These are phyloP conservation scores for Plasmodium gaboni DNA, from an alignment of 169 alveolate species.

Conservation along the genomic window DNA sequence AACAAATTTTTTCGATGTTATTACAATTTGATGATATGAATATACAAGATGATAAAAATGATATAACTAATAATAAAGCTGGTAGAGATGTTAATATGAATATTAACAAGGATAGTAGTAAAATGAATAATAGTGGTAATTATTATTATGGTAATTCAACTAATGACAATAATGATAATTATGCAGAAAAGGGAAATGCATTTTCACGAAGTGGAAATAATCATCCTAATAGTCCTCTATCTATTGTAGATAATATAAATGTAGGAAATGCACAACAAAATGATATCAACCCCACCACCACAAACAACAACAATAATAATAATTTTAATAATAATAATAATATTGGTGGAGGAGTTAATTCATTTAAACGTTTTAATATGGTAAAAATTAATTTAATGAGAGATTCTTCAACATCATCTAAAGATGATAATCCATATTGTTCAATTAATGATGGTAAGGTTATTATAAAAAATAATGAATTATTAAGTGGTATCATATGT, in stretches of 20 bases:
- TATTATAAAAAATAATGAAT: conserved; percentile 96
- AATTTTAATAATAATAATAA: background rate
- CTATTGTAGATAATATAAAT: conserved; percentile 18
- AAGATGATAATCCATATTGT: conserved; percentile 82
- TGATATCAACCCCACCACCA: background rate
- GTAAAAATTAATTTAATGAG: conserved; percentile 75
- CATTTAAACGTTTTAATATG: conserved; percentile 77
- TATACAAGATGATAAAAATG: conserved; percentile 45
- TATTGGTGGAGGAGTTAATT: conserved; percentile 83
- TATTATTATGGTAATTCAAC: background rate
- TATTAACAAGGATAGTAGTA: conserved; percentile 66
- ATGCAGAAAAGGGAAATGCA: conserved; percentile 5
- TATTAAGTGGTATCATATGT: conserved; percentile 96
- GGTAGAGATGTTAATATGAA: conserved; percentile 54
- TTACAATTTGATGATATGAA: conserved; percentile 90
- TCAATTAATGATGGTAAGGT: conserved; percentile 85
- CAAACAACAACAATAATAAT: background rate
- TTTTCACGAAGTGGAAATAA: background rate
- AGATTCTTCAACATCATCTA: conserved; percentile 79
- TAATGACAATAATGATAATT: conserved; percentile 51
- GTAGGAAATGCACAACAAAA: background rate
- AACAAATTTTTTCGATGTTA: conserved; percentile 97
- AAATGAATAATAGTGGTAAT: conserved; percentile 18
- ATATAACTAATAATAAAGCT: conserved; percentile 33
- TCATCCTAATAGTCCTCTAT: conserved; percentile 46